Evolutionary conservation across 2,329 filamentous ascomycete genomes (phyloP).

Genomic region (Pseudopyricularia javanii): DNA sequence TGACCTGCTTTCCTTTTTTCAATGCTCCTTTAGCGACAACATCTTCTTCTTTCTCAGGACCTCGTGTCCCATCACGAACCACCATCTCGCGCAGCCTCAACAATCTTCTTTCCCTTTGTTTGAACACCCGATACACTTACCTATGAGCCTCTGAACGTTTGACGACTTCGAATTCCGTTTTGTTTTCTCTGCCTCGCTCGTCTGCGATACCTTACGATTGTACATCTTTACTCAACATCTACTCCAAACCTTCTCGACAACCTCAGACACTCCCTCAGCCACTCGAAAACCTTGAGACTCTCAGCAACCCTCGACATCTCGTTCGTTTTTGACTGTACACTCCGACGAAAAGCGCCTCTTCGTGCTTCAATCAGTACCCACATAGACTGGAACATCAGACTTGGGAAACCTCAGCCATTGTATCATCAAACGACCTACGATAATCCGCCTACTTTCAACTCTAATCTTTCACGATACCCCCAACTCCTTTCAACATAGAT

Average conservation of each 20-base stretch:
- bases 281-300: neutral
- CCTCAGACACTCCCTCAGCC: neutral
- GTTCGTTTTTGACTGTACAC: constrained; percentile 1
- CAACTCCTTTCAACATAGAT: constrained; percentile 4
- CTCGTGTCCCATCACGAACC: constrained; percentile 13
- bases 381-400: constrained; percentile 6
- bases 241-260: constrained; percentile 13
- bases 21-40: constrained; percentile 4
- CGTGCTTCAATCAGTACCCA: neutral
- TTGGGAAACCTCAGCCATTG: constrained; percentile 10
- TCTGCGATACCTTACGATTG: constrained; percentile 6
- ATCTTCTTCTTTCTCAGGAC: constrained; percentile 12
- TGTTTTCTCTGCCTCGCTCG: constrained; percentile 10
- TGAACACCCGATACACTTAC: constrained; percentile 15
- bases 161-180: constrained; percentile 27
- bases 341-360: constrained; percentile 4
- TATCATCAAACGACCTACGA: constrained; percentile 8
- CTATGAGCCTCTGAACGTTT: constrained; percentile 32
- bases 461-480: constrained; percentile 8
- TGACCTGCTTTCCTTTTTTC: neutral
- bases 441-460: constrained; percentile 12
- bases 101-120: constrained; percentile 21
- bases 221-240: constrained; percentile 15
- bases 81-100: constrained; percentile 8
- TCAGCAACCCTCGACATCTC: neutral